Conservation (phyloP, 495 filamentous ascomycete species). For the Penicillium flavigenum region DNA sequence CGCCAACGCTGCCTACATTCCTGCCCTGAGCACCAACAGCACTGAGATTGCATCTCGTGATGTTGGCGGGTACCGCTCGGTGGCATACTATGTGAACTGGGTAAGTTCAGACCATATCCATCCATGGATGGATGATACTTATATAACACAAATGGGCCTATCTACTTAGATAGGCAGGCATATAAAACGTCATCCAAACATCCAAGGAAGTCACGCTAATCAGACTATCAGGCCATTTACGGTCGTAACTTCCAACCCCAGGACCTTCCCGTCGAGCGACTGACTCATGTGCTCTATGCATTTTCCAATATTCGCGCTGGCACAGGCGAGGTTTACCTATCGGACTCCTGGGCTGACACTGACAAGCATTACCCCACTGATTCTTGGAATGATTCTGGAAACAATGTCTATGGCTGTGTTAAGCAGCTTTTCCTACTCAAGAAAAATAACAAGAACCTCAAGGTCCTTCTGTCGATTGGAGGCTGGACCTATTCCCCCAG, state of each 20-base stretch:
- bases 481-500: constrained; percentile 79
- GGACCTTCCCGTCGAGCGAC: constrained; percentile 67
- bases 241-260: constrained; percentile 70
- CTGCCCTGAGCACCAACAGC: background rate
- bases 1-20: constrained; percentile 14
- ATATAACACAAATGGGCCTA: background rate
- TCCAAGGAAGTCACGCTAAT: background rate
- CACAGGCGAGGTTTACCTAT: constrained; percentile 68
- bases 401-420: constrained; percentile 81
- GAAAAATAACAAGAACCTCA: constrained; percentile 73
- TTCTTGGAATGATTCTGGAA: constrained; percentile 66
- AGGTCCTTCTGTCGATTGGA: constrained; percentile 64
- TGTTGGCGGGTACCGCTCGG: constrained; percentile 55
- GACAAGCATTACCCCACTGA: constrained; percentile 81
- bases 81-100: constrained; percentile 89
- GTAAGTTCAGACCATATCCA: constrained; percentile 18
- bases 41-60: constrained; percentile 19
- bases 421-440: constrained; percentile 87
- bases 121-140: no score
- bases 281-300: constrained; percentile 86
- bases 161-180: no score
- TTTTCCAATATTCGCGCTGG: constrained; percentile 67
- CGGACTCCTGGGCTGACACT: constrained; percentile 73
- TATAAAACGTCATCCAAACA: background rate
- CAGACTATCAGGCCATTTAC: constrained; percentile 61